Evolutionary conservation across 495 filamentous ascomycete genomes (phyloP).

Genomic region (Astrothelium macrocarpum): DNA sequence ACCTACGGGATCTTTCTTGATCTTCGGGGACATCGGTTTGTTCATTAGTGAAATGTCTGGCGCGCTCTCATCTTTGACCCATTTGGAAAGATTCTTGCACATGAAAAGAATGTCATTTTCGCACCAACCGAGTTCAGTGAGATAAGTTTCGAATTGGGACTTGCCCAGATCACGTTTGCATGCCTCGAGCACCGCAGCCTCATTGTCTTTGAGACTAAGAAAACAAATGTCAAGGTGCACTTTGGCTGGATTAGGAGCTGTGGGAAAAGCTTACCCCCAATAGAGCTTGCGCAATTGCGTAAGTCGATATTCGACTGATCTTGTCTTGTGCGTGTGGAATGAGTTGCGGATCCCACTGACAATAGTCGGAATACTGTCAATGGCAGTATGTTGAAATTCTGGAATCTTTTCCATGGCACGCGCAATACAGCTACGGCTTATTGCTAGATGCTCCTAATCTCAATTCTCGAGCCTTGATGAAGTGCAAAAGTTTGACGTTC

Average conservation of each 20-base stretch:
- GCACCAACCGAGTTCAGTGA: conserved; percentile 64
- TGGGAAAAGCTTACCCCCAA: conserved; percentile 60
- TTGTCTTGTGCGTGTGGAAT: conserved; percentile 71
- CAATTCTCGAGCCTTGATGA: neutral
- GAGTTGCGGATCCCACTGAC: conserved; percentile 48
- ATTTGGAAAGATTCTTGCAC: conserved; percentile 64
- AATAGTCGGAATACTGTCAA: conserved; percentile 55
- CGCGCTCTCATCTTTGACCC: conserved; percentile 71
- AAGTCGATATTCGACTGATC: conserved; percentile 68
- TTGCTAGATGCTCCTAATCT: neutral
- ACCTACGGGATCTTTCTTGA: conserved; percentile 85
- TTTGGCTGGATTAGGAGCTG: neutral
- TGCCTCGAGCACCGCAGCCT: conserved; percentile 57
- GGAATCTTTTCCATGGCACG: conserved; percentile 28
- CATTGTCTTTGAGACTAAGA: conserved; percentile 59
- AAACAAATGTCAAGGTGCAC: conserved; percentile 1
- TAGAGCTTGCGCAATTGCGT: conserved; percentile 85
- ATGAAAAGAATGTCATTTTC: conserved; percentile 70
- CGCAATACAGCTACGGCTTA: neutral
- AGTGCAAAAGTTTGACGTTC: neutral
- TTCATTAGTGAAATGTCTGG: conserved; percentile 58
- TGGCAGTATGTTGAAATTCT: conserved; percentile 52
- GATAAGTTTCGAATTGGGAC: conserved; percentile 54
- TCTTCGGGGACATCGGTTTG: conserved; percentile 57
- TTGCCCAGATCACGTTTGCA: conserved; percentile 66